Percentiles rank a stretch among this genome's conserved stretches.
Evolutionary conservation across 2,329 filamentous ascomycete species (phyloP).

Genomic region (Metarhizium sp.): DNA sequence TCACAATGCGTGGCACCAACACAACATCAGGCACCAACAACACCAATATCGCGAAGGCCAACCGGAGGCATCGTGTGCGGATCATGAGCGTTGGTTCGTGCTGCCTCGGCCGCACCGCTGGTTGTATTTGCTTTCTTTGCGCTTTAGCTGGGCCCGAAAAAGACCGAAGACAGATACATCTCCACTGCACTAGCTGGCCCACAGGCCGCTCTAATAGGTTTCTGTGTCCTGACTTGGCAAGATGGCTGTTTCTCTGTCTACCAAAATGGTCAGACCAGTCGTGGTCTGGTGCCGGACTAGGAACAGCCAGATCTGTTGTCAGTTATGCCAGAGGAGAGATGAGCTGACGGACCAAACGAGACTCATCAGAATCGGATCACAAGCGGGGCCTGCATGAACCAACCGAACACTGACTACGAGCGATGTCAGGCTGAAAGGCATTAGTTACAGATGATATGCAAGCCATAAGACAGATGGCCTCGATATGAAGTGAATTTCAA

Average conservation of each 20-base stretch:
- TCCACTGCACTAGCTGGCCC: not conserved
- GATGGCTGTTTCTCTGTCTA: not conserved
- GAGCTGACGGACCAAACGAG: not conserved
- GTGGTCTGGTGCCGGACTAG: not conserved
- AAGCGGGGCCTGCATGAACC: slow-evolving; percentile 9
- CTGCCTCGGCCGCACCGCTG: not conserved
- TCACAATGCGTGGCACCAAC: slow-evolving; percentile 1
- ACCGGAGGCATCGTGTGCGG: not conserved
- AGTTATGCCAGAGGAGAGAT: not conserved
- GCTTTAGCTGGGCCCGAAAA: not conserved
- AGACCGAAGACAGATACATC: not conserved
- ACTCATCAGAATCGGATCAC: not conserved
- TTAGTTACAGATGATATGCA: slow-evolving; percentile 14
- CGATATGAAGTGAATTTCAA: not conserved
- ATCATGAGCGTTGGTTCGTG: not conserved
- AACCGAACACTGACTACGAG: not conserved
- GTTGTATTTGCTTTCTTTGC: not conserved
- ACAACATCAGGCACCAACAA: slow-evolving; percentile 4
- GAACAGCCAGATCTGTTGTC: not conserved
- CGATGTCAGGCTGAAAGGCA: slow-evolving; percentile 3
- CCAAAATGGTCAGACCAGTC: not conserved
- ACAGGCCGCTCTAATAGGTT: not conserved
- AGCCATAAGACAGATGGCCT: slow-evolving; percentile 6
- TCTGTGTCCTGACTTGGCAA: not conserved
- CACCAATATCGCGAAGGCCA: not conserved